Evolutionary conservation across 73 alveolate species (phyloP).

Genomic region (Paramecium caudatum): DNA sequence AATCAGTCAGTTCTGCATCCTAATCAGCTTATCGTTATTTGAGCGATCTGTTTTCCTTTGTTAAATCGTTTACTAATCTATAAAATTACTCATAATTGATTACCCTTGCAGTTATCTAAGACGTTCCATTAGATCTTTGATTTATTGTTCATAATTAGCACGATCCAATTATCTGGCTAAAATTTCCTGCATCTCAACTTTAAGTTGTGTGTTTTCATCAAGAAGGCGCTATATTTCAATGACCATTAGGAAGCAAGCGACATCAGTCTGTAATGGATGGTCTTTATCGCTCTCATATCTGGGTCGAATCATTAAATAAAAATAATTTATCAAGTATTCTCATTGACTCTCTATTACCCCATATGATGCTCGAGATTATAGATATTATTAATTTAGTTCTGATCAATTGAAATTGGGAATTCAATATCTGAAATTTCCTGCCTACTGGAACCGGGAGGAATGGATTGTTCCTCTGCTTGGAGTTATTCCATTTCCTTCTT

Average conservation of each 20-base stretch:
- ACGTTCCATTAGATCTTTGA: slow-evolving; percentile 59
- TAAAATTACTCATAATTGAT: neutral
- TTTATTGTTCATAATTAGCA: slow-evolving; percentile 56
- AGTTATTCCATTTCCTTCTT: neutral
- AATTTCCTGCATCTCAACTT: slow-evolving; percentile 55
- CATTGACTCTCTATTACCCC: slow-evolving; percentile 44
- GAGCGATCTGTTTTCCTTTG: slow-evolving; percentile 6
- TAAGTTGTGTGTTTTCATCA: slow-evolving; percentile 24
- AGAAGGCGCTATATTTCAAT: slow-evolving; percentile 21
- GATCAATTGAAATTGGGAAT: neutral
- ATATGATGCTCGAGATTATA: neutral
- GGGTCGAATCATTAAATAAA: slow-evolving; percentile 41
- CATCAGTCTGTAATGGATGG: slow-evolving; percentile 40
- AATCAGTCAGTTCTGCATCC: slow-evolving; percentile 35
- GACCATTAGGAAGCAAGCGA: slow-evolving; percentile 47
- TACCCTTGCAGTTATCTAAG: slow-evolving; percentile 42
- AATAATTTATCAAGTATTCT: slow-evolving; percentile 14
- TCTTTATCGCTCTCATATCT: slow-evolving; percentile 19
- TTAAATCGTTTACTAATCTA: slow-evolving; percentile 36
- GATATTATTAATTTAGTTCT: neutral
- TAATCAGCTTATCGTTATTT: slow-evolving; percentile 49
- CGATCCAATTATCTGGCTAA: slow-evolving; percentile 15
- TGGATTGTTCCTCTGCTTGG: neutral
- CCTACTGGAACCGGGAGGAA: slow-evolving; percentile 18
- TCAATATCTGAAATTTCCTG: neutral